phyloP scores from a whole-genome alignment of 2,329 filamentous ascomycete genomes.

The Diaporthe ilicicola region DNA sequence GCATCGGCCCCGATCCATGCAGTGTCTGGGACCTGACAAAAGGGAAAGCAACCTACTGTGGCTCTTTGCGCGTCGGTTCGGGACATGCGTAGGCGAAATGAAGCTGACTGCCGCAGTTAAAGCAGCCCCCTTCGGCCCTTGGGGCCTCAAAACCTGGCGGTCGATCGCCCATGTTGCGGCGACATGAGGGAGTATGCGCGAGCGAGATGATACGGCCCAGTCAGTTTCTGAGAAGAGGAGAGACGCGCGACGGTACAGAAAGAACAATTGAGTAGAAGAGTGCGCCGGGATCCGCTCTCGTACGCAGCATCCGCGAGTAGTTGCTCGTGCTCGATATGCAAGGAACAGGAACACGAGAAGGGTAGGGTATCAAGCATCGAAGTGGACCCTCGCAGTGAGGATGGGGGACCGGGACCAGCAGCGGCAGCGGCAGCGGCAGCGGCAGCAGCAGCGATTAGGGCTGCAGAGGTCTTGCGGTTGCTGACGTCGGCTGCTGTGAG shows the following conservation, averaged over 20 bases:
- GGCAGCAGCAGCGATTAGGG: not conserved
- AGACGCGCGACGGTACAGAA: not conserved
- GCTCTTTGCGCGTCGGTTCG: conserved; percentile 55
- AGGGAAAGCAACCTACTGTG: conserved; percentile 54
- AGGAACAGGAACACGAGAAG: not conserved
- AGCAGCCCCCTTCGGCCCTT: conserved; percentile 52
- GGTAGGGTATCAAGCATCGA: not conserved
- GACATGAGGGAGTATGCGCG: conserved; percentile 25
- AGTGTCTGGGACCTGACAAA: not conserved
- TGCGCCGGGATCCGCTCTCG: not conserved
- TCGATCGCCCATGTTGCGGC: conserved; percentile 36
- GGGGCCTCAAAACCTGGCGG: conserved; percentile 42
- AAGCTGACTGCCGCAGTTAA: conserved; percentile 60
- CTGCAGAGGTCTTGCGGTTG: conserved; percentile 6
- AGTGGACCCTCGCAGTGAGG: not conserved
- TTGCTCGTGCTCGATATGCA: not conserved
- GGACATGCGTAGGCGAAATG: conserved; percentile 65
- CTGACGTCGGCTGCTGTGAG: not conserved
- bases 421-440: not conserved
- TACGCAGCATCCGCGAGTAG: not conserved
- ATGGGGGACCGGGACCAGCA: not conserved
- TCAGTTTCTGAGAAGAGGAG: conserved; percentile 1
- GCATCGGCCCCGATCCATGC: not conserved
- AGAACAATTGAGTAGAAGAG: not conserved
- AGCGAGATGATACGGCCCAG: not conserved